Percentiles rank a stretch among this genome's conserved stretches.
phyloP scores from a whole-genome alignment of 306 rosid species.

The Cicer chorassanicum region DNA sequence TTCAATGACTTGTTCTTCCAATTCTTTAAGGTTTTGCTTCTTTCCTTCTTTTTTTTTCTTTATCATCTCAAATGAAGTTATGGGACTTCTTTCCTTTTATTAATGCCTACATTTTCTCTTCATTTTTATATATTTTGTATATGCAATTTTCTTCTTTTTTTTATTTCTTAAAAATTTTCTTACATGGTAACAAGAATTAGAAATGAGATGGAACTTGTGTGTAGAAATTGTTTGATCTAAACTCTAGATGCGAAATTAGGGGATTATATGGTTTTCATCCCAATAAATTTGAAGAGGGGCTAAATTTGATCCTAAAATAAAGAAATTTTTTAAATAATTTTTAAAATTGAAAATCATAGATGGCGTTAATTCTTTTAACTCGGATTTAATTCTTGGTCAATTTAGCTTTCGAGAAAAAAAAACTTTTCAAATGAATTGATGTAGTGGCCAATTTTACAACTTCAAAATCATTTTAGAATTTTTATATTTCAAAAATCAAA shows the following conservation, averaged over 20 bases:
- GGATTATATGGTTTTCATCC: background rate
- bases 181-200: background rate
- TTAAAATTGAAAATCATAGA: too few species aligned
- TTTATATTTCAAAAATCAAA: too few species aligned
- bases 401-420: too few species aligned
- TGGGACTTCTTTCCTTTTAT: background rate
- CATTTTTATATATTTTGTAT: background rate
- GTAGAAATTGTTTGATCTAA: background rate
- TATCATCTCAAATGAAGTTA: too few species aligned
- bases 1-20: conserved; percentile 71
- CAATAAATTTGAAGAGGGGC: background rate
- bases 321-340: too few species aligned
- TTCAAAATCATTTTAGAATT: too few species aligned
- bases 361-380: too few species aligned
- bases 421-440: too few species aligned
- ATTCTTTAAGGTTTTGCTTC: conserved; percentile 68
- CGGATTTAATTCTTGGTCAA: too few species aligned
- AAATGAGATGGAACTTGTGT: background rate
- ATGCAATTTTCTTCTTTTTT: background rate
- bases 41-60: background rate
- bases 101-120: background rate
- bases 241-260: background rate
- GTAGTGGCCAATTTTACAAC: too few species aligned
- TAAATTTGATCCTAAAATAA: too few species aligned
- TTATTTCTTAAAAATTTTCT: background rate